Evolutionary conservation across 139 green algal species (phyloP).

Genomic region (Dunaliella primolecta): DNA sequence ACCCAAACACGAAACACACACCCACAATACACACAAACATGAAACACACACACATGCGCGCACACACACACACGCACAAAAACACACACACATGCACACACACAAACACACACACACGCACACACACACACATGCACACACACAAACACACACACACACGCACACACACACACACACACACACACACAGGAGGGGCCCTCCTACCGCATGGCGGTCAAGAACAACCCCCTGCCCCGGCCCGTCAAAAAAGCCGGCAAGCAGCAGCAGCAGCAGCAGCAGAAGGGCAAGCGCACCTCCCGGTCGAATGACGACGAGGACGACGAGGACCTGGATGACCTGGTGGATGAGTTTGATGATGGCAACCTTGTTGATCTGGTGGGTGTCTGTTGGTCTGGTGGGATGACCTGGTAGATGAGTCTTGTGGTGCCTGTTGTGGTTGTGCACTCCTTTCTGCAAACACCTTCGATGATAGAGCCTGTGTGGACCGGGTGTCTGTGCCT

Average conservation of each 20-base stretch:
- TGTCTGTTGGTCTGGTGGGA: neutral
- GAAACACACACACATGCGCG: neutral
- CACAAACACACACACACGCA: neutral
- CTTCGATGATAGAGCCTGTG: no score
- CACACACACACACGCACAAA: neutral
- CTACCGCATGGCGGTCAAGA: neutral
- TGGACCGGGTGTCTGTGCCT: no score
- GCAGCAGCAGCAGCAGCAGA: no score
- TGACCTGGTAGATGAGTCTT: no score
- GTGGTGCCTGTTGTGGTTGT: no score
- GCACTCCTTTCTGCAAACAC: no score
- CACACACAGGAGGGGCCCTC: neutral
- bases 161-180: neutral
- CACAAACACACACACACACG: neutral
- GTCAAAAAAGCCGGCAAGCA: neutral
- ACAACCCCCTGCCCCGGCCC: neutral
- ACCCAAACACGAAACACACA: neutral
- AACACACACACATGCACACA: neutral
- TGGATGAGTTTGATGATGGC: neutral
- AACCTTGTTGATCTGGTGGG: no score
- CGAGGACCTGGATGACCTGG: neutral
- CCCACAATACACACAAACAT: no score
- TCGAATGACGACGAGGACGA: neutral
- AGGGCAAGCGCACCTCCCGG: neutral
- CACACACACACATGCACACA: neutral